A percentile compares a stretch with the other conserved stretches of the same genome.
Conservation (phyloP, 345 rosid genomes). For the Draba incana region DNA sequence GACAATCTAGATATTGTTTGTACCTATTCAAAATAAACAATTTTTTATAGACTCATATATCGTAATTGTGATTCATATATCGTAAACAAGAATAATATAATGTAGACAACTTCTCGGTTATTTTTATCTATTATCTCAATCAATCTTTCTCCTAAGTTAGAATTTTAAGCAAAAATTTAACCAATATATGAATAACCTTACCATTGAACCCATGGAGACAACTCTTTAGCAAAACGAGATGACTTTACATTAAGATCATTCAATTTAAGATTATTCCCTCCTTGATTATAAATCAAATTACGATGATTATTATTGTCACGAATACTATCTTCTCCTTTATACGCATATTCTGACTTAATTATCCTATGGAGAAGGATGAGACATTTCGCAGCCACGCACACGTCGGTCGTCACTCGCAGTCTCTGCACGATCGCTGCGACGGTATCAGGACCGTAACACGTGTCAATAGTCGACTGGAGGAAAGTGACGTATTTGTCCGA, state of each 20-base stretch:
- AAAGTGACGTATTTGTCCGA: slow-evolving; percentile 16
- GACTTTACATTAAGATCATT: slow-evolving; percentile 22
- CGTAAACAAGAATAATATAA: neutral
- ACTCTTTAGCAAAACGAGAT: slow-evolving; percentile 22
- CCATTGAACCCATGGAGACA: slow-evolving; percentile 35
- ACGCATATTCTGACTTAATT: slow-evolving; percentile 8
- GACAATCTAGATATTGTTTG: slow-evolving; percentile 32
- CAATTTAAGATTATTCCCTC: slow-evolving; percentile 20
- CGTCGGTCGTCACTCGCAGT: slow-evolving; percentile 21
- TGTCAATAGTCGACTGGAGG: slow-evolving; percentile 16
- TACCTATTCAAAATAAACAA: slow-evolving; percentile 30
- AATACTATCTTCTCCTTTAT: neutral
- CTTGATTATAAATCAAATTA: slow-evolving; percentile 14
- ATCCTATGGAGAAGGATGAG: slow-evolving; percentile 35
- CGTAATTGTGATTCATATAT: neutral
- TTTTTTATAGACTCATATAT: too few relatives aligned
- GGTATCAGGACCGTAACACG: slow-evolving; percentile 22
- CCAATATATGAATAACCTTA: slow-evolving; percentile 4
- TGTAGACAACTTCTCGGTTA: too few relatives aligned
- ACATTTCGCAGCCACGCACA: slow-evolving; percentile 32
- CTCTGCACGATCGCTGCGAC: slow-evolving; percentile 14
- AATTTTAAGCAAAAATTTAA: neutral
- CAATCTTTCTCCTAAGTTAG: neutral
- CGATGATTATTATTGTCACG: slow-evolving; percentile 21
- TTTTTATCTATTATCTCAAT: neutral